A percentile compares a stretch with the other conserved stretches of the same genome.
Evolutionary conservation across 179 eudicot genomes (phyloP).

Genomic region (Spinacia oleracea): DNA sequence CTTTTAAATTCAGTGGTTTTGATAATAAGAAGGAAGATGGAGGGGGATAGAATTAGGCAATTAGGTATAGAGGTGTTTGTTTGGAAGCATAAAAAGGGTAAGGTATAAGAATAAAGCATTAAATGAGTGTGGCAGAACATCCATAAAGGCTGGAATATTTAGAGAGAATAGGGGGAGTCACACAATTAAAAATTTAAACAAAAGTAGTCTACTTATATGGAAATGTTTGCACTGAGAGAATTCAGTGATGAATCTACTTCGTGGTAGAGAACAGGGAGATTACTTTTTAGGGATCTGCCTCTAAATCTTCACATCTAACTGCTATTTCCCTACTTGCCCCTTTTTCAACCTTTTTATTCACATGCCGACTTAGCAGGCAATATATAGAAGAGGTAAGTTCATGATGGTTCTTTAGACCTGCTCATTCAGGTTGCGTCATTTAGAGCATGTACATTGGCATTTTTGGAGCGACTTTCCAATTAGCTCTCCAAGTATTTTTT

Average conservation of each 20-base stretch:
- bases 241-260: constrained; percentile 16
- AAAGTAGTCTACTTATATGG: not conserved
- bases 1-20: constrained; percentile 13
- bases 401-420: too few relatives aligned
- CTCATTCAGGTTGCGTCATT: too few relatives aligned
- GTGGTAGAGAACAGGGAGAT: not conserved
- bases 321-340: constrained; percentile 2
- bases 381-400: too few relatives aligned
- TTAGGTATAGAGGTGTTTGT: constrained; percentile 17
- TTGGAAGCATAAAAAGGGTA: constrained; percentile 30
- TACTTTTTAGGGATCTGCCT: constrained; percentile 8
- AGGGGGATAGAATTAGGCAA: constrained; percentile 2
- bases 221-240: constrained; percentile 11
- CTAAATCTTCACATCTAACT: not conserved
- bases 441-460: too few relatives aligned
- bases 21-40: constrained; percentile 5
- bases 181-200: constrained; percentile 11
- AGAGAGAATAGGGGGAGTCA: constrained; percentile 2
- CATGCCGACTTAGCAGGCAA: not conserved
- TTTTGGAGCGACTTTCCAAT: too few relatives aligned
- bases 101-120: constrained; percentile 38
- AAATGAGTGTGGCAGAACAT: constrained; percentile 26
- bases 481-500: too few relatives aligned
- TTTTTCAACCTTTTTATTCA: not conserved
- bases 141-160: constrained; percentile 25